phyloP scores from a whole-genome alignment of 1,139 yeast genomes.

The Debaryomyces sp. region DNA sequence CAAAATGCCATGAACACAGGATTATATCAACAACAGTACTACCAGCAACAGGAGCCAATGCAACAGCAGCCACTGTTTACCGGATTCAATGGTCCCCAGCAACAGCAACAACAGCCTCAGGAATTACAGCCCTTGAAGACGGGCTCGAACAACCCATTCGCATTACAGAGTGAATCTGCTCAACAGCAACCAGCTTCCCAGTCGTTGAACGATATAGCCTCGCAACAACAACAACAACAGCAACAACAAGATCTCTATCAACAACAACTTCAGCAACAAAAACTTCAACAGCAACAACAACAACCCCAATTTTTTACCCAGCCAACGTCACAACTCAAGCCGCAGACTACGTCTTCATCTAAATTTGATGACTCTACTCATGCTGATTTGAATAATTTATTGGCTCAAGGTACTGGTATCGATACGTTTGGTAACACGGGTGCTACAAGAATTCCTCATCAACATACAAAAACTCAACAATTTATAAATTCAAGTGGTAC shows the following conservation, averaged over 20 bases:
- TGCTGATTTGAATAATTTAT: slow-evolving; percentile 68
- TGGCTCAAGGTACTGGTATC: slow-evolving; percentile 87
- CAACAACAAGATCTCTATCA: slow-evolving; percentile 23
- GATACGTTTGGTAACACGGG: slow-evolving; percentile 98
- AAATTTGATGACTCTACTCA: slow-evolving; percentile 58
- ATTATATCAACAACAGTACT: slow-evolving; percentile 26
- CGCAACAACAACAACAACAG: slow-evolving; percentile 26
- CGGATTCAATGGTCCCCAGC: slow-evolving; percentile 37
- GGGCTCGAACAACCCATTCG: slow-evolving; percentile 92
- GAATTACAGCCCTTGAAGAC: slow-evolving; percentile 64
- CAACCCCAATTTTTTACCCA: slow-evolving; percentile 26
- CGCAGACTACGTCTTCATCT: slow-evolving; percentile 39
- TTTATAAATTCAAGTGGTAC: slow-evolving; percentile 89
- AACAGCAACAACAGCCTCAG: slow-evolving; percentile 43
- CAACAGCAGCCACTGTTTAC: slow-evolving; percentile 40
- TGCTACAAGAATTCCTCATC: slow-evolving; percentile 86
- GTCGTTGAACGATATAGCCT: slow-evolving; percentile 15
- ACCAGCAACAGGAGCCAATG: slow-evolving; percentile 29
- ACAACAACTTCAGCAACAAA: too few species aligned
- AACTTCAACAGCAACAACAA: slow-evolving; percentile 22
- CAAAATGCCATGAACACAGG: slow-evolving; percentile 60
- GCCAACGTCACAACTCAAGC: slow-evolving; percentile 24
- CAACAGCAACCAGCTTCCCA: slow-evolving; percentile 16
- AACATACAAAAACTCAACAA: slow-evolving; percentile 79
- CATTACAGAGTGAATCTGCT: slow-evolving; percentile 40